These are phyloP conservation scores for Termitomyces sp. DNA, from an alignment of 768 basidiomycete genomes.

Conservation along the genomic window DNA sequence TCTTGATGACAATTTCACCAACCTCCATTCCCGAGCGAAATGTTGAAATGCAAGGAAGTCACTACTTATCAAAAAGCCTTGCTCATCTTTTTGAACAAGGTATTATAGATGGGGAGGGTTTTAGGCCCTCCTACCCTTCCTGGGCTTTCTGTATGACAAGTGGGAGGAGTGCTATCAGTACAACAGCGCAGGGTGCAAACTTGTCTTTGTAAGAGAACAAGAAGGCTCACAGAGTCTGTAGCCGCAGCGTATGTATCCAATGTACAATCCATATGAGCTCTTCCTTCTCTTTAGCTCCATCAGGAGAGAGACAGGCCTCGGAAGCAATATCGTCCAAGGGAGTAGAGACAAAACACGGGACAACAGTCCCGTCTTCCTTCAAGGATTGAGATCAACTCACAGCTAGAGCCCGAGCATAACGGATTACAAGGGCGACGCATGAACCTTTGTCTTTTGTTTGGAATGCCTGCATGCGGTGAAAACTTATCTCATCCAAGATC, in stretches of 20 bases:
- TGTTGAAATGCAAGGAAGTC: neutral
- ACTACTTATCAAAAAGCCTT: conserved; percentile 5
- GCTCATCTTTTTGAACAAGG: conserved; percentile 4
- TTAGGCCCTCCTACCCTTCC: conserved; percentile 9
- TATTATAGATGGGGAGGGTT: neutral
- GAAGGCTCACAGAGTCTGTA: conserved; percentile 11
- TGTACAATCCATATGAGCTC: conserved; percentile 18
- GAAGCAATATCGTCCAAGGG: conserved; percentile 8
- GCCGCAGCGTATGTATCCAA: conserved; percentile 13
- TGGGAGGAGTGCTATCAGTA: conserved; percentile 10
- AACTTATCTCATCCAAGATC: conserved; percentile 2
- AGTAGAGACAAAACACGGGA: conserved; percentile 13
- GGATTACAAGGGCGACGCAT: neutral
- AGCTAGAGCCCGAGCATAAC: neutral
- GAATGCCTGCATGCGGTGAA: conserved; percentile 9
- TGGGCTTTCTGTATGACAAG: conserved; percentile 10
- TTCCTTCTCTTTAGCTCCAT: conserved; percentile 12
- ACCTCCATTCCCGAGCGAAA: too few relatives aligned
- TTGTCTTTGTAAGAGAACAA: conserved; percentile 5
- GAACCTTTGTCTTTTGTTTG: conserved; percentile 2
- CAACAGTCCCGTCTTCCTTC: conserved; percentile 9
- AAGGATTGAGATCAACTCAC: neutral
- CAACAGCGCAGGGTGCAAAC: conserved; percentile 2
- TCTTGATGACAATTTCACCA: too few relatives aligned
- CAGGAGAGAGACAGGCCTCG: conserved; percentile 2